Conservation (phyloP, 495 filamentous ascomycete species). For the Oleoguttula mirabilis region DNA sequence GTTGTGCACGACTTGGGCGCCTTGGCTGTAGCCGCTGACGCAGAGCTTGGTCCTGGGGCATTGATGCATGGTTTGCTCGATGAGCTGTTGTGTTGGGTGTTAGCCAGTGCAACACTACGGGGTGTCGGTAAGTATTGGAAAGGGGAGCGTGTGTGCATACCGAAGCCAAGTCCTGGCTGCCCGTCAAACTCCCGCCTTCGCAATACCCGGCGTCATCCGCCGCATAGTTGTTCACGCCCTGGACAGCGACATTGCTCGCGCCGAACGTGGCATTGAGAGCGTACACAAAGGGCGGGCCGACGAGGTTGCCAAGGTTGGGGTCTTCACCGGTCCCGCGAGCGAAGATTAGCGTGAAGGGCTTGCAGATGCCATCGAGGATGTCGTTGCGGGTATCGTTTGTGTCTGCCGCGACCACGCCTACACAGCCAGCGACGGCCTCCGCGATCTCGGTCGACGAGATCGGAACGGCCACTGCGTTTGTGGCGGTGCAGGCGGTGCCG, state of each 20-base stretch:
- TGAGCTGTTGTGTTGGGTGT: conserved; percentile 10
- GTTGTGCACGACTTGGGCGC: conserved; percentile 7
- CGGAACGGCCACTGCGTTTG: too few species aligned
- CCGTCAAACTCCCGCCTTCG: conserved; percentile 8
- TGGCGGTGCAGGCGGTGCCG: too few species aligned
- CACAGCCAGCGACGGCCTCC: too few species aligned
- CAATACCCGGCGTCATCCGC: conserved; percentile 1
- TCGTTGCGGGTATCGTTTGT: conserved; percentile 10
- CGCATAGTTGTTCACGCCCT: conserved; percentile 16
- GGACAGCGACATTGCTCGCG: conserved; percentile 9
- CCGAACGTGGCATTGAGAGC: conserved; percentile 5
- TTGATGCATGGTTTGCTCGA: conserved; percentile 12
- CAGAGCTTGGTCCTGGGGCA: conserved; percentile 23
- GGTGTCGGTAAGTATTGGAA: too few species aligned
- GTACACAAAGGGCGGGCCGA: conserved; percentile 12
- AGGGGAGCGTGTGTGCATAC: too few species aligned
- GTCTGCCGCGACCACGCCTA: too few species aligned
- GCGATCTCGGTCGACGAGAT: too few species aligned
- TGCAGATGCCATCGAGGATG: conserved; percentile 11
- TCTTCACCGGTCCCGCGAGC: conserved; percentile 16
- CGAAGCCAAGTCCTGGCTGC: too few species aligned
- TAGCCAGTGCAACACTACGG: too few species aligned
- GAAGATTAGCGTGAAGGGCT: conserved; percentile 13
- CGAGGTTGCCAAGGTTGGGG: conserved; percentile 10
- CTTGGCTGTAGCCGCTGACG: conserved; percentile 12